Evolutionary conservation across 345 rosid genomes (phyloP), one percentile per base, ranked within the genome.

Genomic region (Rhodamnia rubescens): DNA sequence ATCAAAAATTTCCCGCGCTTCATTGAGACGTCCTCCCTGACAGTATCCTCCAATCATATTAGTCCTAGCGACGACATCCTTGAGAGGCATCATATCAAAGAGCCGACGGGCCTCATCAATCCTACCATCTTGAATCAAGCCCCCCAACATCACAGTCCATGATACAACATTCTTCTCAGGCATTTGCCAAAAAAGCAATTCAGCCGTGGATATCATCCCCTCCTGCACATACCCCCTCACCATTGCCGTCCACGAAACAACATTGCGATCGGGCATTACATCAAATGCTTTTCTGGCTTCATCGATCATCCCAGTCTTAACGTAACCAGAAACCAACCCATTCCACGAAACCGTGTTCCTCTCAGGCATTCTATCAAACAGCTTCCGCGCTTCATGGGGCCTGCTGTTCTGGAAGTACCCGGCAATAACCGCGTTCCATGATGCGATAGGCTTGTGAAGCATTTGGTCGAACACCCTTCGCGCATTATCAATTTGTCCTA

Each of bases 141-240:
- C 98, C 82, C 96, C 92, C 57, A 93, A 86, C 95, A 96, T 96
- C 84, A 95, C 97, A 53, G 96, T 95, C 98, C 97, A 96, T 49
- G 96, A 95, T 32, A 94, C 92, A 80, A 92, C 93, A 89, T 94
- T 95, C 92, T 82, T 94, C 89, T 90, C 95, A 2, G 97, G 99
- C 94, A 94, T 96, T 89, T 61, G 84, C 95, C 93, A 91, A 88
- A 96, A 96, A 85, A 96, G 87, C 1, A 55, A 75, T 85, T 94
- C 98, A 0, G 97, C 98, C 75, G 92, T 91, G 64, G 47, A 29
- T 16, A 91, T 85, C 93, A 90, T 90, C 83, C 98, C 95, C 64
- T 87, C 91, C 74, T 91, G 91, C 54, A 93, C 90, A 83, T 94
- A 92, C 12, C 99, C 99, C 82, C 94, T 88, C 82, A 95, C 88